Evolutionary conservation across 495 filamentous ascomycete genomes (phyloP).

Genomic region (Penicillium roqueforti): DNA sequence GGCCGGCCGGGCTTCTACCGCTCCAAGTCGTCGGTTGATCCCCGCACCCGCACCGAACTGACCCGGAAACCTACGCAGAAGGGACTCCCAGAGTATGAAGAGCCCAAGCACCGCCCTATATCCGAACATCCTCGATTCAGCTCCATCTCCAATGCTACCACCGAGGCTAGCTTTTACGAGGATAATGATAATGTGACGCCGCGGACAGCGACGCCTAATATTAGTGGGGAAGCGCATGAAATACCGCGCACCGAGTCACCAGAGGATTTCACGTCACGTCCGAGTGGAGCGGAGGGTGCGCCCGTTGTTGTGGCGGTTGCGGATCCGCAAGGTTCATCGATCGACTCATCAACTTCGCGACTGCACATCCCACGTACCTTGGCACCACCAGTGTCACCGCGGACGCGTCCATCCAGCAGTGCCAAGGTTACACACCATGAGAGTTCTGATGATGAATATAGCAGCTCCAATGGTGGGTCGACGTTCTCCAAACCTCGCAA

Average conservation of each 20-base stretch:
- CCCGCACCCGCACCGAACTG: conserved; percentile 23
- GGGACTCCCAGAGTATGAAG: conserved; percentile 54
- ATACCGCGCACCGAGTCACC: conserved; percentile 48
- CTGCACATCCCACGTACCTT: conserved; percentile 45
- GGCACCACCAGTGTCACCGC: conserved; percentile 55
- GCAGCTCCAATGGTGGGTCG: conserved; percentile 49
- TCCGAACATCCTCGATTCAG: conserved; percentile 74
- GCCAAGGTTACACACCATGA: conserved; percentile 53
- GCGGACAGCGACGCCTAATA: conserved; percentile 19
- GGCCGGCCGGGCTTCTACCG: conserved; percentile 71
- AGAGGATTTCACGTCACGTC: conserved; percentile 31
- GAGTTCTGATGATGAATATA: conserved; percentile 62
- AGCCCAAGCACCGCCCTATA: conserved; percentile 58
- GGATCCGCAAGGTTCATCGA: conserved; percentile 37
- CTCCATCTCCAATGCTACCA: conserved; percentile 49
- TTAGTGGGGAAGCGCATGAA: conserved; percentile 37
- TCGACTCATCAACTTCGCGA: conserved; percentile 42
- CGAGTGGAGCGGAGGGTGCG: conserved; percentile 13
- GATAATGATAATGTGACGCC: conserved; percentile 35
- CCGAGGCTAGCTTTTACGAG: conserved; percentile 34
- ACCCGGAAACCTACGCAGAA: conserved; percentile 39
- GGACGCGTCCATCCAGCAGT: conserved; percentile 51
- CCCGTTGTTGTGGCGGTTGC: conserved; percentile 20
- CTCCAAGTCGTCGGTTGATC: conserved; percentile 43
- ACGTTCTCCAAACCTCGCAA: conserved; percentile 53